Evolutionary conservation across 768 basidiomycete species (phyloP), one percentile per base, ranked within the genome.

Genomic region (Suillus subaureus): DNA sequence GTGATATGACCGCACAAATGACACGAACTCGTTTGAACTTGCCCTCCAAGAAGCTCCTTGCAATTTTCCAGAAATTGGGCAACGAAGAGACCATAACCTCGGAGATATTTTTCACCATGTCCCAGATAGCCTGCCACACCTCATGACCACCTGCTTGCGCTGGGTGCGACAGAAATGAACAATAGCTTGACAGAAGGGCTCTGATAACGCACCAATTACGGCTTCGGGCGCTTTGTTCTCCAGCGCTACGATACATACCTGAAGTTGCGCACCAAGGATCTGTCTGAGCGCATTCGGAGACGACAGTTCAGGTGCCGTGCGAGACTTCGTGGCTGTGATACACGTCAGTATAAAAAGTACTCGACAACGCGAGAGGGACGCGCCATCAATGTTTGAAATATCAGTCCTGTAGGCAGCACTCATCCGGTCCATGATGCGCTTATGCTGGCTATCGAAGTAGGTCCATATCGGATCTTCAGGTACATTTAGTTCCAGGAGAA

Each of bases 401-500:
- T 87, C 82, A 61, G 83, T 78, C 54, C 80, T 79, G 77, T 89
- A 90, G 3, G 86, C 77, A 40, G 82, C 82, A 69, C 84, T 87
- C 87, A 96, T 92, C 63, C 86, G 86, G 40, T 89, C 86, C 70
- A 96, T 79, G 57, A 98, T 94, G 72, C 94, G 86, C 51, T 87
- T 85, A 73, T 99, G 95, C 69, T 99, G 96, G 64, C 89, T 89
- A 70, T 99, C 97, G 70, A 99, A 93, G 77, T 93, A 99, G 11
- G 90, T 88, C 97, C 97, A 99, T 52, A 95, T 86, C 0, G 96
- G 94, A 72, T 99, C 97, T 65, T 97, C 94, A 13, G 87, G 83
- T 2, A 87, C 83, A 70, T 92, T 93, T 64, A 99, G 79, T 68
- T 99, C 97, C 60, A 96, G 80, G 39, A 99, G 78, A 58, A 98